phyloP scores from a whole-genome alignment of 441 rosid species.

The Eruca vesicaria region DNA sequence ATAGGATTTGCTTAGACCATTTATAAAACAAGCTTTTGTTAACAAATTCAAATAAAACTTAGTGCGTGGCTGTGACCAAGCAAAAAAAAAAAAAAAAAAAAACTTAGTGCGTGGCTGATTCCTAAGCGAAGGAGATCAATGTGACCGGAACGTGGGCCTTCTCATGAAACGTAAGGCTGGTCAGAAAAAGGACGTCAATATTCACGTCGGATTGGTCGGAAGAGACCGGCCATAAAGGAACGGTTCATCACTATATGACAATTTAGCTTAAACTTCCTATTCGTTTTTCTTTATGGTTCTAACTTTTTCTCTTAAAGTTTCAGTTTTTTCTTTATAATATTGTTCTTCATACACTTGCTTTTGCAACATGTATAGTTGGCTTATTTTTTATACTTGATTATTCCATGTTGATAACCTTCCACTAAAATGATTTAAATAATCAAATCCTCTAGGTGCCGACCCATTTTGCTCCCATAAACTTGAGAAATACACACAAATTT shows the following conservation, averaged over 20 bases:
- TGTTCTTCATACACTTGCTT: slow-evolving; percentile 4
- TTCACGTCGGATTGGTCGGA: slow-evolving; percentile 34
- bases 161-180: slow-evolving; percentile 17
- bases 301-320: not conserved
- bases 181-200: slow-evolving; percentile 19
- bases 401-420: not conserved
- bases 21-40: not conserved
- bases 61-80: not conserved
- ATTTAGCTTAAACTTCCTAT: slow-evolving; percentile 3
- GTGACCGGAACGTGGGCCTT: slow-evolving; percentile 32
- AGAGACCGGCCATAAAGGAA: slow-evolving; percentile 28
- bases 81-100: no score
- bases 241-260: slow-evolving; percentile 24
- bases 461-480: slow-evolving; percentile 10
- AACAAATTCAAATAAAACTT: not conserved
- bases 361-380: slow-evolving; percentile 14
- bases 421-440: not conserved
- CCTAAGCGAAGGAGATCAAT: slow-evolving; percentile 8
- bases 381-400: not conserved
- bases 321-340: not conserved
- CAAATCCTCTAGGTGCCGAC: not conserved
- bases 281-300: not conserved
- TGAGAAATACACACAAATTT: not conserved
- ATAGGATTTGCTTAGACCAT: not conserved
- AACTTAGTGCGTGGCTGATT: not conserved